Percentiles rank a stretch among this genome's conserved stretches.
Conservation (phyloP, 2,329 filamentous ascomycete species). For the Cladosporium oxysporum region DNA sequence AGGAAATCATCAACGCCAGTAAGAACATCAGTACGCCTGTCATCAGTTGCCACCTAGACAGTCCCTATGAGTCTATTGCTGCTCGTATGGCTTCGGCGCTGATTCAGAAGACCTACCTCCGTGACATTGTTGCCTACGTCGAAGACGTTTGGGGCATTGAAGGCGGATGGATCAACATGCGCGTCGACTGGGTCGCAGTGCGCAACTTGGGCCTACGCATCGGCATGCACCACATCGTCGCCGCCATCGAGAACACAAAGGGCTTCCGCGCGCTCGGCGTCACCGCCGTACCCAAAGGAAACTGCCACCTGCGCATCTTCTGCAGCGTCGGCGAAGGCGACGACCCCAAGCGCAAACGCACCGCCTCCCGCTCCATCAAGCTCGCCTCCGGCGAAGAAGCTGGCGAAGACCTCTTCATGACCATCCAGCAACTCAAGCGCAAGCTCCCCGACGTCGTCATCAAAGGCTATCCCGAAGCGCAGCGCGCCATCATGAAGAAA, state of each 20-base stretch:
- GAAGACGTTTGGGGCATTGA: conserved; percentile 86
- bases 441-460: conserved; percentile 81
- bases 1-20: conserved; percentile 99
- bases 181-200: conserved; percentile 78
- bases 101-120: conserved; percentile 91
- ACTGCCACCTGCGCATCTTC: conserved; percentile 65
- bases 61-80: conserved; percentile 70
- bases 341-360: conserved; percentile 25
- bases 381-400: conserved; percentile 44
- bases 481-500: conserved; percentile 85
- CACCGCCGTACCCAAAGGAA: conserved; percentile 30
- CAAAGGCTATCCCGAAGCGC: conserved; percentile 82
- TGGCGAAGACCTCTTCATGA: conserved; percentile 67
- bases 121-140: conserved; percentile 76
- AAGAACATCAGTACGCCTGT: conserved; percentile 92
- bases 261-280: conserved; percentile 66
- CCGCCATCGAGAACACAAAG: conserved; percentile 76
- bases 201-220: conserved; percentile 81
- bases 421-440: conserved; percentile 83
- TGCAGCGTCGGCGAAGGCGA: conserved; percentile 58
- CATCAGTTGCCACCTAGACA: conserved; percentile 82
- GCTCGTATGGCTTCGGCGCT: conserved; percentile 90
- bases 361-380: conserved; percentile 38
- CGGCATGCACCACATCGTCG: conserved; percentile 68
- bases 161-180: conserved; percentile 74